These are phyloP conservation scores for Nigrograna mackinnonii DNA, from an alignment of 2,329 filamentous ascomycete species.

Conservation along the genomic window DNA sequence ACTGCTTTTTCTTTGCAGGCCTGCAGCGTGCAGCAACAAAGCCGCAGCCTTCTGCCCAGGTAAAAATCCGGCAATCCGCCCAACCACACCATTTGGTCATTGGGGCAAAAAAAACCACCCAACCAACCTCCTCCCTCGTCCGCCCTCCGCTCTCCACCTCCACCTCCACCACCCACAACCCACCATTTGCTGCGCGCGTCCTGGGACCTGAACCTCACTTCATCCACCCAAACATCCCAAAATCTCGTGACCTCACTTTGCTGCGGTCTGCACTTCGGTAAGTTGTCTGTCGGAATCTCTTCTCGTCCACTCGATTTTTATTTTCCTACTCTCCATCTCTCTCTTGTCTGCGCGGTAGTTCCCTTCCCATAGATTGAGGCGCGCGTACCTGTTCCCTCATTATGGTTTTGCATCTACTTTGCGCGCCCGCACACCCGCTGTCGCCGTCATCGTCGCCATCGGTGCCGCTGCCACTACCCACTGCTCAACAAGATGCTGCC, in stretches of 20 bases:
- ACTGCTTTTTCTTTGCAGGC: neutral
- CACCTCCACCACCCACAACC: neutral
- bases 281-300: slow-evolving; percentile 22
- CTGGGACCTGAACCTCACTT: slow-evolving; percentile 22
- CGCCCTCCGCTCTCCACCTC: neutral
- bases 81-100: too few relatives aligned
- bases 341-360: neutral
- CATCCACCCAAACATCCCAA: slow-evolving; percentile 14
- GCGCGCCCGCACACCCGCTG: neutral
- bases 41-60: too few relatives aligned
- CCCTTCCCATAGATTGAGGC: neutral
- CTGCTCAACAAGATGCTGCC: slow-evolving; percentile 19
- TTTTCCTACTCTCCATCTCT: neutral
- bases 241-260: slow-evolving; percentile 37
- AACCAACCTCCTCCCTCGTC: neutral
- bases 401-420: neutral
- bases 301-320: slow-evolving; percentile 11
- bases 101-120: neutral
- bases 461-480: slow-evolving; percentile 14
- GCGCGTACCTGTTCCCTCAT: neutral
- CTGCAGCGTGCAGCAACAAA: neutral
- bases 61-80: too few relatives aligned
- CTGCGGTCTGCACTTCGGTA: slow-evolving; percentile 40
- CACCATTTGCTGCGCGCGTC: neutral
- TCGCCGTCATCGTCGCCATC: neutral